phyloP scores from a whole-genome alignment of 371 early-diverging fungal species.

The Apophysomyces sp. region DNA sequence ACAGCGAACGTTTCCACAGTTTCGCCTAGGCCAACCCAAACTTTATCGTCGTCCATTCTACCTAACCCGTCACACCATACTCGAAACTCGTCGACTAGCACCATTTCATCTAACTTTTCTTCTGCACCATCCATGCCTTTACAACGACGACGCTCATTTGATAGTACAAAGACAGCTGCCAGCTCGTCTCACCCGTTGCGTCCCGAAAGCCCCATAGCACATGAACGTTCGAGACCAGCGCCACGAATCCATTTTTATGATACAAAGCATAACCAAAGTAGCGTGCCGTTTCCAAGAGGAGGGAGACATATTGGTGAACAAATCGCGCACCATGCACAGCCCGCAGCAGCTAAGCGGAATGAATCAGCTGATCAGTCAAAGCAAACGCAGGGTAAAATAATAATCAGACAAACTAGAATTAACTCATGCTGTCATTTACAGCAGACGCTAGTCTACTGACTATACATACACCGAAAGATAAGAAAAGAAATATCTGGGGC shows the following conservation, averaged over 20 bases:
- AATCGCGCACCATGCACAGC: background rate
- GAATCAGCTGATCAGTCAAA: slow-evolving; percentile 8
- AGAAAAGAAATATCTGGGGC: slow-evolving; percentile 23
- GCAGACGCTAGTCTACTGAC: background rate
- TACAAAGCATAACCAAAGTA: slow-evolving; percentile 9
- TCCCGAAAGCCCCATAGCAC: slow-evolving; percentile 17
- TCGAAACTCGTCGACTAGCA: slow-evolving; percentile 33
- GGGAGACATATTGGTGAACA: slow-evolving; percentile 33
- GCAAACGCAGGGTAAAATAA: slow-evolving; percentile 11
- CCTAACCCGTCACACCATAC: slow-evolving; percentile 20
- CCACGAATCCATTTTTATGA: slow-evolving; percentile 8
- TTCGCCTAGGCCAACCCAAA: slow-evolving; percentile 9
- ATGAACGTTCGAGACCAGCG: background rate
- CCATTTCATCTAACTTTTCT: slow-evolving; percentile 11
- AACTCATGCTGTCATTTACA: background rate
- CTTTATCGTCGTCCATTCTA: slow-evolving; percentile 12
- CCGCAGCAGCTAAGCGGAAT: background rate
- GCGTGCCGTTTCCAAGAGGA: slow-evolving; percentile 42
- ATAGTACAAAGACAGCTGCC: slow-evolving; percentile 12
- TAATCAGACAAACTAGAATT: background rate
- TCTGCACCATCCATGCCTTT: slow-evolving; percentile 7
- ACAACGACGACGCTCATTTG: slow-evolving; percentile 38
- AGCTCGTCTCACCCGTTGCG: slow-evolving; percentile 18
- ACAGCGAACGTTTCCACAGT: no score
- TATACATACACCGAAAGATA: slow-evolving; percentile 11